These are phyloP conservation scores for Cyclospora cayetanensis DNA, from an alignment of 169 alveolate genomes.

Conservation along the genomic window DNA sequence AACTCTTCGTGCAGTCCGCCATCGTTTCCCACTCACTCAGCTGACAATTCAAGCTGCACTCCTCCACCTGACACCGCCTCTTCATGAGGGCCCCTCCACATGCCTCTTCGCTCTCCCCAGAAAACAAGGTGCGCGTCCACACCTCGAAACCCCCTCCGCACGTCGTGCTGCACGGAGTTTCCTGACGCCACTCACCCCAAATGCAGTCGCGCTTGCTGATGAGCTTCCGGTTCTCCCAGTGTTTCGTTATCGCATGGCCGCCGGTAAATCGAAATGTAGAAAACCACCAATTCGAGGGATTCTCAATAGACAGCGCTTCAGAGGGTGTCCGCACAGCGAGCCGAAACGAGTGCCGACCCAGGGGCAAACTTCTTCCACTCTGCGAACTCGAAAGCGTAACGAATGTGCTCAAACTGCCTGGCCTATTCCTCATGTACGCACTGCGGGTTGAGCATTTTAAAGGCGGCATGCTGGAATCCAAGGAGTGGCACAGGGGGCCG, in stretches of 20 bases:
- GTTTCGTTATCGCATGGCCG: slow-evolving; percentile 71
- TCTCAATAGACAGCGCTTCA: slow-evolving; percentile 13
- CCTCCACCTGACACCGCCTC: slow-evolving; percentile 1
- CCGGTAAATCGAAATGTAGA: slow-evolving; percentile 68
- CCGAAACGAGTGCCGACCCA: slow-evolving; percentile 63
- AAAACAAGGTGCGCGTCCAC: slow-evolving; percentile 61
- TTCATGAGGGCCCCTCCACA: slow-evolving; percentile 66
- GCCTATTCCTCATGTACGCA: slow-evolving; percentile 53
- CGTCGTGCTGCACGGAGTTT: slow-evolving; percentile 70
- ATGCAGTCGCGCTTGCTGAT: slow-evolving; percentile 48
- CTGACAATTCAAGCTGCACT: slow-evolving; percentile 63
- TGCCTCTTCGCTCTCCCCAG: slow-evolving; percentile 69
- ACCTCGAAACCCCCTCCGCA: slow-evolving; percentile 67
- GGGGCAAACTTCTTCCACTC: slow-evolving; percentile 24
- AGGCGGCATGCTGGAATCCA: slow-evolving; percentile 51
- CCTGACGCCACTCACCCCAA: slow-evolving; percentile 70
- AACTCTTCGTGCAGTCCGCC: slow-evolving; percentile 68
- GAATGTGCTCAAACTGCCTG: slow-evolving; percentile 24
- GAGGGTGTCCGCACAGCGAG: slow-evolving; percentile 60
- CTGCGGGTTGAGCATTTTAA: slow-evolving; percentile 46
- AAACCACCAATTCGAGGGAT: slow-evolving; percentile 70
- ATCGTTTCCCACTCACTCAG: slow-evolving; percentile 66
- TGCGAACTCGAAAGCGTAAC: slow-evolving; percentile 56
- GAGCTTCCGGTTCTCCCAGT: slow-evolving; percentile 59
- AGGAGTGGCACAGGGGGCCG: slow-evolving; percentile 42